Conservation (phyloP, 768 basidiomycete genomes). For the Hericium rajendrae region DNA sequence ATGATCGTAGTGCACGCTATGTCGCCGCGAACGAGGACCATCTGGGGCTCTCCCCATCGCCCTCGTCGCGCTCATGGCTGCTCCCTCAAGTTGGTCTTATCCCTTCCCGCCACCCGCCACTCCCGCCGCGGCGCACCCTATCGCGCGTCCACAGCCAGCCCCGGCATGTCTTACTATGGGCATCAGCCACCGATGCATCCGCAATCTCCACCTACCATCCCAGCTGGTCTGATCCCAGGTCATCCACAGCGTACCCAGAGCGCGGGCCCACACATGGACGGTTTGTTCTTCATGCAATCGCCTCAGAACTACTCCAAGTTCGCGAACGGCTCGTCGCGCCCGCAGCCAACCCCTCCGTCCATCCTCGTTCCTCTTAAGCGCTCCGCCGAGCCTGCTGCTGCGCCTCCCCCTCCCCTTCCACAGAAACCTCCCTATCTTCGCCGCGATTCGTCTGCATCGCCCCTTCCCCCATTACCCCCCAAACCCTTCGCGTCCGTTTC, state of each 20-base stretch:
- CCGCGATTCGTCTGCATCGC: neutral
- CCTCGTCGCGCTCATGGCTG: too few species aligned
- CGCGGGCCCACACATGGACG: neutral
- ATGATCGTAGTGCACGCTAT: too few species aligned
- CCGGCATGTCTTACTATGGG: too few species aligned
- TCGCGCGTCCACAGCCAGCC: too few species aligned
- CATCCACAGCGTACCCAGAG: neutral
- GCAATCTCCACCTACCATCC: neutral
- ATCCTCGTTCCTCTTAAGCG: neutral
- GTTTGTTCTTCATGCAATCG: neutral
- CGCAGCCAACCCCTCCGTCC: neutral
- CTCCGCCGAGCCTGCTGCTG: neutral
- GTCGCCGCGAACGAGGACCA: too few species aligned
- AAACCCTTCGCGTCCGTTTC: neutral
- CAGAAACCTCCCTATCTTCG: constrained; percentile 4
- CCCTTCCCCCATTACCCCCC: neutral
- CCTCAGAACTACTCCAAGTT: neutral
- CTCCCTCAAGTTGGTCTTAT: too few species aligned
- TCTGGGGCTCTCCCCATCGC: too few species aligned
- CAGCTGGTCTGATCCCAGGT: neutral
- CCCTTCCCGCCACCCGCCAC: too few species aligned
- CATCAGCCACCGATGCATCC: neutral
- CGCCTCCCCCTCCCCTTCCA: constrained; percentile 1
- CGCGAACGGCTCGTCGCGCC: neutral
- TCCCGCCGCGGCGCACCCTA: too few species aligned